phyloP scores from a whole-genome alignment of 768 basidiomycete genomes.

The Infundibulicybe gibba region DNA sequence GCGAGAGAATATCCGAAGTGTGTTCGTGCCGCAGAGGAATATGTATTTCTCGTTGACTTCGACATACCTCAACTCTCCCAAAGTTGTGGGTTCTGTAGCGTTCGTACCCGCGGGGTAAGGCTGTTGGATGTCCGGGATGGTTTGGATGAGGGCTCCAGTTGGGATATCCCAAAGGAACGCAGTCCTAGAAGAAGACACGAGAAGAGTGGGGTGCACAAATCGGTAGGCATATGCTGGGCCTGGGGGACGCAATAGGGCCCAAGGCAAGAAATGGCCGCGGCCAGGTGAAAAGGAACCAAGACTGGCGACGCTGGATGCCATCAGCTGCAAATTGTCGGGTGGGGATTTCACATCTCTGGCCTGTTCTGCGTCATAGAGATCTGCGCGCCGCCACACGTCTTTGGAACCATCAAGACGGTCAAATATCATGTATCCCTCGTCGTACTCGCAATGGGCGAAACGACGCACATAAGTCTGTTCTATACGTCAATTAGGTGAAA shows the following conservation, averaged over 20 bases:
- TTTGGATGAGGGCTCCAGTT: conserved; percentile 43
- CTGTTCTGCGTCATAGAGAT: conserved; percentile 16
- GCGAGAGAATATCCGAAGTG: conserved; percentile 54
- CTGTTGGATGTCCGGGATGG: conserved; percentile 36
- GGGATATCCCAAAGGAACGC: conserved; percentile 66
- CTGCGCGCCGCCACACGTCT: conserved; percentile 66
- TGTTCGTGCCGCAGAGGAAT: conserved; percentile 50
- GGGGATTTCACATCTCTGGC: conserved; percentile 18
- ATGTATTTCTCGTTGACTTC: conserved; percentile 57
- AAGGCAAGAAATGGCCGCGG: conserved; percentile 58
- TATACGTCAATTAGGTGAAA: conserved; percentile 6
- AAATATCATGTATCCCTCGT: conserved; percentile 66
- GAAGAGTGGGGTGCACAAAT: conserved; percentile 63
- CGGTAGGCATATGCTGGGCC: conserved; percentile 51
- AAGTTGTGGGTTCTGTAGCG: conserved; percentile 2
- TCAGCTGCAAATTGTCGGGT: conserved; percentile 26
- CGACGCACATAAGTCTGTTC: conserved; percentile 44
- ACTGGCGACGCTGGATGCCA: conserved; percentile 5
- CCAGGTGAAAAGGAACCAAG: conserved; percentile 3
- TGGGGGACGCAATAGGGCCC: conserved; percentile 52
- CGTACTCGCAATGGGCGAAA: conserved; percentile 74
- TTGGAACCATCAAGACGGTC: conserved; percentile 53
- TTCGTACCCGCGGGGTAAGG: background rate
- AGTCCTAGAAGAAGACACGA: conserved; percentile 38
- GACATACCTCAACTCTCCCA: conserved; percentile 55